Evolutionary conservation across 192 early-diverging fungal genomes (phyloP).

Genomic region (Gryganskiella cystojenkinii): DNA sequence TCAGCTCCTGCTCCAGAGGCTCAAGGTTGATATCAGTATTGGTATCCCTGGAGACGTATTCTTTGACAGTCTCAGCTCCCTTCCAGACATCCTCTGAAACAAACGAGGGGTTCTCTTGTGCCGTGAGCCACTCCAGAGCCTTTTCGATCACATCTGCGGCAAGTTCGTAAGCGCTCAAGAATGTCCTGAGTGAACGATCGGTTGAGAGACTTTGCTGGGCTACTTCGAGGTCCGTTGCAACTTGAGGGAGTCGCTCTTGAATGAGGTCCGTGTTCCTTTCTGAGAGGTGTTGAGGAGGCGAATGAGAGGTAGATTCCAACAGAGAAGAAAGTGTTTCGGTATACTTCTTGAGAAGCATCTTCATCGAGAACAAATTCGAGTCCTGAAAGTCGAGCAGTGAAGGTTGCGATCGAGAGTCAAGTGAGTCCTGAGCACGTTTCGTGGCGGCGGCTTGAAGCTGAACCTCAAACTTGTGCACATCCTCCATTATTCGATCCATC

Average conservation of each 20-base stretch:
- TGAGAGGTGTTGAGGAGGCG: slow-evolving; percentile 23
- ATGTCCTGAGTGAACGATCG: slow-evolving; percentile 28
- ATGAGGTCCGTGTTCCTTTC: slow-evolving; percentile 8
- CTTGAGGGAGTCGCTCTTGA: slow-evolving; percentile 8
- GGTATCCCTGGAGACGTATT: slow-evolving; percentile 17
- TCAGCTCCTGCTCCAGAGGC: neutral
- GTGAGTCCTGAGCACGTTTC: slow-evolving; percentile 36
- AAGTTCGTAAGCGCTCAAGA: slow-evolving; percentile 12
- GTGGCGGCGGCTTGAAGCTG: slow-evolving; percentile 25
- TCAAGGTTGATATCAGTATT: slow-evolving; percentile 29
- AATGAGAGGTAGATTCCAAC: slow-evolving; percentile 19
- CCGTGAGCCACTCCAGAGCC: slow-evolving; percentile 27
- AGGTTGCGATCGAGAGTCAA: slow-evolving; percentile 22
- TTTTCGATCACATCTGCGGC: slow-evolving; percentile 24
- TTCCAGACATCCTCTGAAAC: slow-evolving; percentile 45
- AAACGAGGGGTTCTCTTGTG: slow-evolving; percentile 16
- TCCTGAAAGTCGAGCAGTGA: slow-evolving; percentile 30
- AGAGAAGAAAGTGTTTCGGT: slow-evolving; percentile 9
- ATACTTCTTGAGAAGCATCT: slow-evolving; percentile 19
- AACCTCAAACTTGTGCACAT: slow-evolving; percentile 32
- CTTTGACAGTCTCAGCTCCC: slow-evolving; percentile 11
- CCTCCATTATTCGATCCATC: slow-evolving; percentile 31
- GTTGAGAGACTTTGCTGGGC: slow-evolving; percentile 23
- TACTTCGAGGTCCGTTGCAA: slow-evolving; percentile 2
- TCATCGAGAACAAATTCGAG: slow-evolving; percentile 24